Conservation (phyloP, 208 protist species). For the Trypanosomatidae sp. region DNA sequence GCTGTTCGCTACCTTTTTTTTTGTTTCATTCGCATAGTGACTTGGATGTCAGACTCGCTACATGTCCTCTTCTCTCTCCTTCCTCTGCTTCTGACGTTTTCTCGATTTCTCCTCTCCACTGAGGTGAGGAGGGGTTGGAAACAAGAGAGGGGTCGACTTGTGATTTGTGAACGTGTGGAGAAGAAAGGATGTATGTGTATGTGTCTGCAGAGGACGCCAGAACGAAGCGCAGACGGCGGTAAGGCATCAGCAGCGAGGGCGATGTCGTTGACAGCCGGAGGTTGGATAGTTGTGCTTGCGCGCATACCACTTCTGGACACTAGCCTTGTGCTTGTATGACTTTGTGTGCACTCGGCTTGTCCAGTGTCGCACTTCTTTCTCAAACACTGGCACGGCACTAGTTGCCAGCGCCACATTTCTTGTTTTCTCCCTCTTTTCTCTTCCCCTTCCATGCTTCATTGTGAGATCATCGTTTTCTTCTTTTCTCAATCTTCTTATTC, state of each 20-base stretch:
- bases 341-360: background rate
- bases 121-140: background rate
- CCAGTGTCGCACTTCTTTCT: background rate
- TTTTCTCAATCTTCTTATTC: conserved; percentile 4
- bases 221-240: no score
- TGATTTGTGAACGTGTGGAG: background rate
- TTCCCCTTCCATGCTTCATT: background rate
- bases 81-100: background rate
- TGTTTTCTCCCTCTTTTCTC: background rate
- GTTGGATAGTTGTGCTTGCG: background rate
- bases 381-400: background rate
- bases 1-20: background rate
- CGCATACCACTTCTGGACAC: background rate
- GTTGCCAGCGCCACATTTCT: background rate
- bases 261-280: background rate
- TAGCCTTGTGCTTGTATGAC: background rate
- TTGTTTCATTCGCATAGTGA: background rate
- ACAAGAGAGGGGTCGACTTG: background rate
- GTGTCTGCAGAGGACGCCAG: background rate
- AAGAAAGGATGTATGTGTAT: background rate
- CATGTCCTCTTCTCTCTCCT: background rate
- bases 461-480: conserved; percentile 2
- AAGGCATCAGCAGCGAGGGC: background rate
- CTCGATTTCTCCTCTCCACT: background rate
- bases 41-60: background rate